Conservation (phyloP, 495 filamentous ascomycete species). For the Penicillium angulare region DNA sequence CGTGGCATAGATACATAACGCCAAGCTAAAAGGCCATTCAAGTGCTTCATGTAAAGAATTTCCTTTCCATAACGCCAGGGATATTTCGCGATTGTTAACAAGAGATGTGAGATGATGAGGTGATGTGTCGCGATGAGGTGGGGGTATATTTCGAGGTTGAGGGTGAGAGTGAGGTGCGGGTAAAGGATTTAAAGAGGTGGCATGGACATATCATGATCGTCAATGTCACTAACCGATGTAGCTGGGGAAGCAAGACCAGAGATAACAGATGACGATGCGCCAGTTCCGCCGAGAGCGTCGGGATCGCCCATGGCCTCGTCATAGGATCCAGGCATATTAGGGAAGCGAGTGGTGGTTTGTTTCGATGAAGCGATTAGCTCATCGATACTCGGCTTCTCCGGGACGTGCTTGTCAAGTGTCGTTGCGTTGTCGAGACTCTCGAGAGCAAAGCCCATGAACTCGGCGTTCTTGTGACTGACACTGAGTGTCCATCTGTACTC, state of each 20-base stretch:
- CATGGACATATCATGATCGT: constrained; percentile 16
- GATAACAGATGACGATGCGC: constrained; percentile 29
- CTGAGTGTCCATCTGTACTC: constrained; percentile 95
- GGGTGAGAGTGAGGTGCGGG: neutral
- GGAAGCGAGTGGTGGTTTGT: constrained; percentile 19
- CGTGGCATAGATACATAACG: too few relatives aligned
- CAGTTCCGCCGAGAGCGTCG: constrained; percentile 10
- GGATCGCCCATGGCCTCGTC: constrained; percentile 24
- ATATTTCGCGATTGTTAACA: neutral
- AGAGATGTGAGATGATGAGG: neutral
- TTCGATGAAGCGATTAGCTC: constrained; percentile 49
- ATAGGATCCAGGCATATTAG: constrained; percentile 9
- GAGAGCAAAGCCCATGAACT: constrained; percentile 58
- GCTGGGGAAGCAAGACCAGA: constrained; percentile 34
- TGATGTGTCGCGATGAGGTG: neutral
- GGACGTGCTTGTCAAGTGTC: constrained; percentile 46
- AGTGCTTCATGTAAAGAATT: too few relatives aligned
- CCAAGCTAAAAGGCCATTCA: too few relatives aligned
- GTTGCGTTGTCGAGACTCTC: constrained; percentile 48
- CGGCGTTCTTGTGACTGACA: constrained; percentile 77
- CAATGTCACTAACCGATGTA: constrained; percentile 29
- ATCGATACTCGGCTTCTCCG: constrained; percentile 47
- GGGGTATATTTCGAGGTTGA: neutral
- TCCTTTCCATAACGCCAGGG: neutral
- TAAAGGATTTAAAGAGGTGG: constrained; percentile 6